These are phyloP conservation scores for Tricholoma flavovirens DNA, from an alignment of 768 basidiomycete genomes.

Conservation along the genomic window DNA sequence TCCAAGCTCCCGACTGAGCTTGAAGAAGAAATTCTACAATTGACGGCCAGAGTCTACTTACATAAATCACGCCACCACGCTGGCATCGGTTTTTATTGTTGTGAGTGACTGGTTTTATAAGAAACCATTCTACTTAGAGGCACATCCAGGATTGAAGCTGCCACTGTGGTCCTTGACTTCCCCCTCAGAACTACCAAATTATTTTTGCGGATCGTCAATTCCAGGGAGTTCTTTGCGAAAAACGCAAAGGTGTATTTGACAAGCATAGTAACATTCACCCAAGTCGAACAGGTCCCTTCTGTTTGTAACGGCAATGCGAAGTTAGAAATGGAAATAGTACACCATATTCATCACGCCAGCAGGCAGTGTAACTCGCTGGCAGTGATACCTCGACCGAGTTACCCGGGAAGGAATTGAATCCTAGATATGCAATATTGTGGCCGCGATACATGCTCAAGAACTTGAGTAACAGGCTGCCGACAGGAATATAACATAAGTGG, in stretches of 20 bases:
- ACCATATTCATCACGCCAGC: no score
- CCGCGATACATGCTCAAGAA: no score
- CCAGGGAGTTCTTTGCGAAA: slow-evolving; percentile 23
- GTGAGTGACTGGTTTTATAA: slow-evolving; percentile 10
- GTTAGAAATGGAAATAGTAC: no score
- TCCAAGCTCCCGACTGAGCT: slow-evolving; percentile 27
- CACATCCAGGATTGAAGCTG: slow-evolving; percentile 24
- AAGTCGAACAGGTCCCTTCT: slow-evolving; percentile 18
- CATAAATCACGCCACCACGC: slow-evolving; percentile 19
- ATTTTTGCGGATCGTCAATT: slow-evolving; percentile 25
- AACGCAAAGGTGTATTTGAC: slow-evolving; percentile 25
- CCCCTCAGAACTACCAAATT: slow-evolving; percentile 12
- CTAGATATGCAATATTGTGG: no score
- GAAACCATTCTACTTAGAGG: not conserved
- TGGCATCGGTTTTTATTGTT: slow-evolving; percentile 22
- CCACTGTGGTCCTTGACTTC: slow-evolving; percentile 22
- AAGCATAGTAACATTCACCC: slow-evolving; percentile 13
- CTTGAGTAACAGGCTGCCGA: no score
- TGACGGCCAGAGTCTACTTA: slow-evolving; percentile 21
- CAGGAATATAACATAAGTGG: no score
- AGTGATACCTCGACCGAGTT: no score
- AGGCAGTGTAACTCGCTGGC: no score
- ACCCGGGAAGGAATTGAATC: no score
- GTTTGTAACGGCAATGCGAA: slow-evolving; percentile 21
- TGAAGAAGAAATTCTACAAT: slow-evolving; percentile 29